phyloP scores from a whole-genome alignment of 768 basidiomycete species.

The Hemileccinum impolitum region DNA sequence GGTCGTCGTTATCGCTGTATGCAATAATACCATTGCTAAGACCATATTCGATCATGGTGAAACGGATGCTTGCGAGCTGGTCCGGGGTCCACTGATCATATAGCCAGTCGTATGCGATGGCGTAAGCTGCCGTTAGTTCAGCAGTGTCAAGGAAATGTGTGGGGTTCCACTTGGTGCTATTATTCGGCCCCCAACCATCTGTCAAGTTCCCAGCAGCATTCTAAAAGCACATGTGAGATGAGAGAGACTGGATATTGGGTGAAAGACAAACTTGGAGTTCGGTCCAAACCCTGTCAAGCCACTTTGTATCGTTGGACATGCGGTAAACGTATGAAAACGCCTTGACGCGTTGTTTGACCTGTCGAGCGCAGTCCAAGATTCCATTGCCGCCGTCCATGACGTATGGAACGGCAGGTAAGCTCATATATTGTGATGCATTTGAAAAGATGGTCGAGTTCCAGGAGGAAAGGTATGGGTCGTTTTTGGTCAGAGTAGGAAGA shows the following conservation, averaged over 20 bases:
- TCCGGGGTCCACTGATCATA: constrained; percentile 77
- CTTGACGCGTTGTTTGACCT: constrained; percentile 89
- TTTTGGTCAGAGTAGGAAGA: constrained; percentile 70
- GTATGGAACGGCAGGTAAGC: constrained; percentile 64
- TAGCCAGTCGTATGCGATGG: constrained; percentile 95
- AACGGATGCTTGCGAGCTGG: constrained; percentile 67
- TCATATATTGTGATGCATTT: constrained; percentile 78
- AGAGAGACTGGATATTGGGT: not conserved
- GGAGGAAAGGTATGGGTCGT: constrained; percentile 77
- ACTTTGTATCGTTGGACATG: constrained; percentile 89
- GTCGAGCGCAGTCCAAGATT: constrained; percentile 86
- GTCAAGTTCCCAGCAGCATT: constrained; percentile 74
- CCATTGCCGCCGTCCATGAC: constrained; percentile 80
- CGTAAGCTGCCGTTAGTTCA: constrained; percentile 88
- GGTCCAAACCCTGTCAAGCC: constrained; percentile 79
- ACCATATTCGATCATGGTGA: constrained; percentile 75
- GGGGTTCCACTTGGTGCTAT: constrained; percentile 77
- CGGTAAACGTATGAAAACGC: constrained; percentile 88
- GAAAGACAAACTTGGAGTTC: constrained; percentile 71
- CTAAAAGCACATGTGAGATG: constrained; percentile 22
- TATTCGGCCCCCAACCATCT: constrained; percentile 58
- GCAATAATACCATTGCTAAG: constrained; percentile 61
- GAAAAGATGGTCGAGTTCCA: constrained; percentile 92
- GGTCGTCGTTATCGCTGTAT: constrained; percentile 39
- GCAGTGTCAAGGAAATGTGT: constrained; percentile 89